phyloP scores from a whole-genome alignment of 2,329 filamentous ascomycete genomes.

The Phyllosticta citriasiana region DNA sequence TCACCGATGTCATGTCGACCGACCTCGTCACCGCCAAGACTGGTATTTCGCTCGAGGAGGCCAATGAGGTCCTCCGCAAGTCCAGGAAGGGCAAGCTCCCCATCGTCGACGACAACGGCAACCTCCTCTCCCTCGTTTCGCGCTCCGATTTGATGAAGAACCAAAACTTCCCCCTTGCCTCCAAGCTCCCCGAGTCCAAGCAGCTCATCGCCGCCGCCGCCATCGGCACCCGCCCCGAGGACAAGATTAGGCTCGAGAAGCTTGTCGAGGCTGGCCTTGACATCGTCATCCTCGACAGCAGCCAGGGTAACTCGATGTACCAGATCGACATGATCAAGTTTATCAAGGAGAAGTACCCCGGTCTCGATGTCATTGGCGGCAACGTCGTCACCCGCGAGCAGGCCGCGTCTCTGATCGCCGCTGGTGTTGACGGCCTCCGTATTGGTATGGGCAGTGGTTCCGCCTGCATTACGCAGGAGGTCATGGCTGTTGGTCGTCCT shows the following conservation, averaged over 20 bases:
- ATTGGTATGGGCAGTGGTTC: constrained; percentile 99
- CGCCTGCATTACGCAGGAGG: constrained; percentile 98
- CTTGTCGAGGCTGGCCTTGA: constrained; percentile 92
- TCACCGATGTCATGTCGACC: constrained; percentile 89
- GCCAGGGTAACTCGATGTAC: constrained; percentile 97
- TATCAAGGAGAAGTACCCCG: constrained; percentile 77
- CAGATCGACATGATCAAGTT: constrained; percentile 98
- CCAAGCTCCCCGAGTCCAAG: constrained; percentile 93
- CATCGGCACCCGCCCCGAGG: constrained; percentile 88
- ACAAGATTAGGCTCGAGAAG: constrained; percentile 75
- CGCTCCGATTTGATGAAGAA: constrained; percentile 95
- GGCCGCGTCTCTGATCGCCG: constrained; percentile 82
- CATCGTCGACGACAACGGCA: constrained; percentile 73
- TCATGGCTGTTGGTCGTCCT: constrained; percentile 96
- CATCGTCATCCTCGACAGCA: constrained; percentile 90
- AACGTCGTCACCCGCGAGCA: constrained; percentile 98
- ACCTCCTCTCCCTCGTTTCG: constrained; percentile 48
- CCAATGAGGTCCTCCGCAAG: constrained; percentile 84
- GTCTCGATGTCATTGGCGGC: constrained; percentile 89
- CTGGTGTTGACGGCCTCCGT: constrained; percentile 88
- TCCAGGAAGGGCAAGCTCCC: constrained; percentile 99
- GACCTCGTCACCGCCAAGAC: constrained; percentile 80
- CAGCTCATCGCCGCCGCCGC: constrained; percentile 93
- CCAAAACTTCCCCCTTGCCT: constrained; percentile 89
- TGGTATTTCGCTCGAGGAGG: constrained; percentile 75